phyloP scores from a whole-genome alignment of 495 filamentous ascomycete species.

The Hyaloscypha finlandica region DNA sequence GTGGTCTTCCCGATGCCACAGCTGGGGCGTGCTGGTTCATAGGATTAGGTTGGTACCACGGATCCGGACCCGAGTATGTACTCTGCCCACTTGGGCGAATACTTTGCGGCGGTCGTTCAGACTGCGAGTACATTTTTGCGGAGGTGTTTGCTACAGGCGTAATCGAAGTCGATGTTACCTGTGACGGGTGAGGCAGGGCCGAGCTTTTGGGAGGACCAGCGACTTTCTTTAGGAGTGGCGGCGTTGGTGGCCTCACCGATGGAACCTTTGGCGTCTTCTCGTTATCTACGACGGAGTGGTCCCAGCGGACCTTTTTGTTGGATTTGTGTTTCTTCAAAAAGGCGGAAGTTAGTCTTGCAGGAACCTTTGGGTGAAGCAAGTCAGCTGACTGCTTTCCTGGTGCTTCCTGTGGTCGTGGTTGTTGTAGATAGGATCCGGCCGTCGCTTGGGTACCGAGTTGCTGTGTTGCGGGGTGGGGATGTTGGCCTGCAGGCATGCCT shows the following conservation, averaged over 20 bases:
- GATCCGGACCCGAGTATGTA: background rate
- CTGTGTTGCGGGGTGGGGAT: background rate
- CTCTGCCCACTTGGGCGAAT: background rate
- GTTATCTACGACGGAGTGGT: slow-evolving; percentile 19
- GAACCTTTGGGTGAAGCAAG: background rate
- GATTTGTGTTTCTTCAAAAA: background rate
- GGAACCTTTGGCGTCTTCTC: background rate
- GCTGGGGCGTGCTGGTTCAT: background rate
- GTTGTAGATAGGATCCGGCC: background rate
- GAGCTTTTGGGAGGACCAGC: background rate
- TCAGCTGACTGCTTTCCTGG: background rate
- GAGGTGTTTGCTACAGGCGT: slow-evolving; percentile 6
- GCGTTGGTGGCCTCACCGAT: slow-evolving; percentile 2
- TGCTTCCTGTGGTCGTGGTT: background rate
- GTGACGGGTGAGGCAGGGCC: background rate
- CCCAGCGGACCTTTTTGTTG: slow-evolving; percentile 20
- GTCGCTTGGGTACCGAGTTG: background rate
- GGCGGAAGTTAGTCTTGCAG: background rate
- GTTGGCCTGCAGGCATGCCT: background rate
- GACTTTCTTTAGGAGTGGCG: background rate
- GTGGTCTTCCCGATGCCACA: background rate
- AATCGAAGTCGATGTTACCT: background rate
- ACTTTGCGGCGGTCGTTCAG: background rate
- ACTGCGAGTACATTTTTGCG: background rate
- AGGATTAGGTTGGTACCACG: background rate